Evolutionary conservation across 352 stramenopile species (phyloP).

Genomic region (Pythium dissotocum): DNA sequence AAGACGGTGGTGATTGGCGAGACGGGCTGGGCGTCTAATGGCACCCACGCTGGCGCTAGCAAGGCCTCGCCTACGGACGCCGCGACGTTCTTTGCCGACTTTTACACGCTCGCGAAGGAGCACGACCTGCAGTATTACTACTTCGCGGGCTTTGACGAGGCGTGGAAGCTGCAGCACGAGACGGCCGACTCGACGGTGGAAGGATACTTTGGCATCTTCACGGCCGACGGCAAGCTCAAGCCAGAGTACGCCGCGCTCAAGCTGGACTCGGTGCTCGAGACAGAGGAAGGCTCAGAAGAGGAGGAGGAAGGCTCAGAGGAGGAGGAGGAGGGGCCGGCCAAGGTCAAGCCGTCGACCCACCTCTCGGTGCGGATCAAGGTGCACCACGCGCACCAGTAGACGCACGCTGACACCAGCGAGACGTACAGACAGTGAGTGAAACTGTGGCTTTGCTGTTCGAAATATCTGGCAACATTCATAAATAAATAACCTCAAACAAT

Average conservation of each 20-base stretch:
- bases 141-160: constrained; percentile 65
- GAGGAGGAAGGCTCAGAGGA: background rate
- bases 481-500: too few relatives aligned
- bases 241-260: constrained; percentile 36
- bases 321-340: background rate
- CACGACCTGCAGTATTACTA: constrained; percentile 66
- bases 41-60: constrained; percentile 34
- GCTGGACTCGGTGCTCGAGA: constrained; percentile 28
- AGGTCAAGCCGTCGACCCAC: background rate
- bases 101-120: constrained; percentile 50
- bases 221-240: constrained; percentile 51
- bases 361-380: background rate
- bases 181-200: constrained; percentile 61
- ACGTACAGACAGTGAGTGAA: too few relatives aligned
- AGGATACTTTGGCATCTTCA: constrained; percentile 72
- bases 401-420: background rate
- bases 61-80: constrained; percentile 37
- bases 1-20: constrained; percentile 73
- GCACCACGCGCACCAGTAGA: background rate
- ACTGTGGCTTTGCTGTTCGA: too few relatives aligned
- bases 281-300: background rate
- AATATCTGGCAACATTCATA: too few relatives aligned
- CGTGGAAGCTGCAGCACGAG: constrained; percentile 56
- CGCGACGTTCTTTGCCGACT: constrained; percentile 61
- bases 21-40: constrained; percentile 61